Evolutionary conservation across 176 grass and related monocot genomes (phyloP).

Genomic region (Zoysia japonica): DNA sequence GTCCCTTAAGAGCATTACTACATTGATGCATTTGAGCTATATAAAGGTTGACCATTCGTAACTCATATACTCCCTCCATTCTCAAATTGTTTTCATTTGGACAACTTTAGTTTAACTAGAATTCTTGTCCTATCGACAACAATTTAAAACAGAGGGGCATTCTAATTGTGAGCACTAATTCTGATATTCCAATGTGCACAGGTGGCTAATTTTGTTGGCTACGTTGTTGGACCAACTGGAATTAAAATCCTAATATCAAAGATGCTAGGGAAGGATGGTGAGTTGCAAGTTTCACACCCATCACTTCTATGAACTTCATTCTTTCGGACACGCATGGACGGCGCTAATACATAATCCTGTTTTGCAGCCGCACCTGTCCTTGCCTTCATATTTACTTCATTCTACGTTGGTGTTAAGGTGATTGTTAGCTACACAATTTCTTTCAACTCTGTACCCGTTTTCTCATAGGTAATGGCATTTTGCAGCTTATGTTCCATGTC

Average conservation of each 20-base stretch:
- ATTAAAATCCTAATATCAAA: constrained; percentile 65
- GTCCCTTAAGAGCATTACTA: background rate
- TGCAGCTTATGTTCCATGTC: constrained; percentile 94
- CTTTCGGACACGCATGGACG: background rate
- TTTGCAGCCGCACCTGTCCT: constrained; percentile 59
- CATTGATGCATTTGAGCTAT: background rate
- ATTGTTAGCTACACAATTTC: constrained; percentile 30
- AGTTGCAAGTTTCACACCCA: constrained; percentile 28
- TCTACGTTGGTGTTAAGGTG: constrained; percentile 91
- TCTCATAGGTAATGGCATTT: constrained; percentile 30
- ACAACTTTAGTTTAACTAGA: no score
- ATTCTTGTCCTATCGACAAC: no score
- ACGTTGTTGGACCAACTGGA: constrained; percentile 75
- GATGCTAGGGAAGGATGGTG: constrained; percentile 71
- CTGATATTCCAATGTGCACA: constrained; percentile 35
- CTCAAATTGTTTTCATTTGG: no score
- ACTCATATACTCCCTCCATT: background rate
- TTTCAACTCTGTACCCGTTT: background rate
- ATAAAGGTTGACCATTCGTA: background rate
- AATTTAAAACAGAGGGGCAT: no score
- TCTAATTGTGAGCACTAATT: background rate
- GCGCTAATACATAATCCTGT: constrained; percentile 38
- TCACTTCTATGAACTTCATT: background rate
- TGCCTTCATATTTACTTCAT: constrained; percentile 59
- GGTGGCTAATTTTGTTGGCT: constrained; percentile 91